A percentile compares a stretch with the other conserved stretches of the same genome.
Evolutionary conservation across 148 eudicot species (phyloP).

Genomic region (Gaultheria prostrata): DNA sequence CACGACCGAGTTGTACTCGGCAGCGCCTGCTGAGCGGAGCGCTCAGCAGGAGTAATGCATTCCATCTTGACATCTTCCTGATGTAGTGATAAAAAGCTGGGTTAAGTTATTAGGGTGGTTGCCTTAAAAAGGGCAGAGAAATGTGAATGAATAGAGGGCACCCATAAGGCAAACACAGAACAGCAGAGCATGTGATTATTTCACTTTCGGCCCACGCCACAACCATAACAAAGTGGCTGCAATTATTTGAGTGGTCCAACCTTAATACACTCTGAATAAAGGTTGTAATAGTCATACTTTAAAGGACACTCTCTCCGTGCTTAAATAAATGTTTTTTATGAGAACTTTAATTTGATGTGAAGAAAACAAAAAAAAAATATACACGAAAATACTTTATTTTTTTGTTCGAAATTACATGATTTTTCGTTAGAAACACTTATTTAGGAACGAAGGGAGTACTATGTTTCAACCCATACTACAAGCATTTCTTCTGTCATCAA

Average conservation of each 20-base stretch:
- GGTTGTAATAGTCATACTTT: background rate
- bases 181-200: background rate
- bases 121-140: background rate
- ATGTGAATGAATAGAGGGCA: background rate
- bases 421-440: no score
- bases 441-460: background rate
- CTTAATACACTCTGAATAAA: background rate
- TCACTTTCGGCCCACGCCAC: conserved; percentile 9
- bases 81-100: background rate
- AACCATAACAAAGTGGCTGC: background rate
- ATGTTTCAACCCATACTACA: background rate
- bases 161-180: background rate
- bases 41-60: no score
- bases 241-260: conserved; percentile 7
- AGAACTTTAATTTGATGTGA: no score
- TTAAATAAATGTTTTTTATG: no score
- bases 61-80: background rate
- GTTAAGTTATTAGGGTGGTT: background rate
- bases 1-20: no score
- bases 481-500: background rate
- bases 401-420: no score
- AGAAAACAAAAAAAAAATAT: no score
- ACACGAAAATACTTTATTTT: no score
- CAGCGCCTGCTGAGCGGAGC: no score
- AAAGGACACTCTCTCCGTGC: no score